These are phyloP conservation scores for Apiospora arundinis DNA, from an alignment of 2,329 filamentous ascomycete species.

Conservation along the genomic window DNA sequence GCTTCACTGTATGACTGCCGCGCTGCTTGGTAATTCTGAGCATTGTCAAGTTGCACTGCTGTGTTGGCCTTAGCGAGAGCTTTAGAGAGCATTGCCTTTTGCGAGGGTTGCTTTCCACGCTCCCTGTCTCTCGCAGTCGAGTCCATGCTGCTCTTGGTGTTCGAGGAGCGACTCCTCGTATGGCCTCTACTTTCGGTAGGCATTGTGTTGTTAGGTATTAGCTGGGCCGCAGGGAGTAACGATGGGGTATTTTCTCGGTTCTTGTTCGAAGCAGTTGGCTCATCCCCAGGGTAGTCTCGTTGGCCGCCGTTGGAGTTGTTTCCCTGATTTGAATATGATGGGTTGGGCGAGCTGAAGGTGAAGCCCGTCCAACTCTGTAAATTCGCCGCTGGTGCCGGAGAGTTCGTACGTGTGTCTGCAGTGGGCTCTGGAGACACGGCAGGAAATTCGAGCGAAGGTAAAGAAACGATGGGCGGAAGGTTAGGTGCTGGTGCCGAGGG, in stretches of 20 bases:
- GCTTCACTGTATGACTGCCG: constrained; percentile 91
- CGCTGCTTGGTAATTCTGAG: constrained; percentile 90
- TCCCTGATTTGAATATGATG: constrained; percentile 31
- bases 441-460: constrained; percentile 46
- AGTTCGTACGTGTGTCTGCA: constrained; percentile 27
- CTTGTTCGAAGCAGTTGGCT: constrained; percentile 30
- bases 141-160: constrained; percentile 52
- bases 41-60: constrained; percentile 94
- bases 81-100: constrained; percentile 97
- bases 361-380: constrained; percentile 29
- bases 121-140: constrained; percentile 31
- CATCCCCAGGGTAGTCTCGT: constrained; percentile 36
- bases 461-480: constrained; percentile 48
- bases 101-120: constrained; percentile 60
- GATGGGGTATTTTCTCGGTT: constrained; percentile 29
- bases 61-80: constrained; percentile 95
- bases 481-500: constrained; percentile 42
- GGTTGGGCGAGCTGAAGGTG: constrained; percentile 31
- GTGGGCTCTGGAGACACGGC: constrained; percentile 30
- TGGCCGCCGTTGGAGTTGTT: constrained; percentile 29
- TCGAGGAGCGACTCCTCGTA: constrained; percentile 53
- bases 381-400: neutral
- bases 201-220: constrained; percentile 28
- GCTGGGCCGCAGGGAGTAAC: constrained; percentile 36
- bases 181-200: constrained; percentile 46